Conservation (phyloP, 2,329 filamentous ascomycete genomes). For the Fusarium sp. region DNA sequence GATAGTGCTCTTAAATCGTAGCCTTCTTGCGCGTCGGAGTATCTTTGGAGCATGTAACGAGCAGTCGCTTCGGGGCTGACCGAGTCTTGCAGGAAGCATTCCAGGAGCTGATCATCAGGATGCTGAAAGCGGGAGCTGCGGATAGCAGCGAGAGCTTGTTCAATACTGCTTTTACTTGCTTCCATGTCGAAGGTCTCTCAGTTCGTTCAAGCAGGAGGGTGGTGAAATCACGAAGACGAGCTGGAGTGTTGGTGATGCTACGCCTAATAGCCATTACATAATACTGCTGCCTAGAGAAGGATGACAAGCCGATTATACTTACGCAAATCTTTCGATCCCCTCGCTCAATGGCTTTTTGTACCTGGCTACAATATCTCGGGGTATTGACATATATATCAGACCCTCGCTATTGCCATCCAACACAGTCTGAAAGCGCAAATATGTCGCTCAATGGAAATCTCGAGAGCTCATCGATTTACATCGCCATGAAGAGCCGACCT, state of each 20-base stretch:
- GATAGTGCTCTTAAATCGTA: background rate
- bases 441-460: background rate
- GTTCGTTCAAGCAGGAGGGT: fast-evolving
- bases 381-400: too few species aligned
- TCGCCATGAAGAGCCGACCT: background rate
- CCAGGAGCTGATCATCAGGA: background rate
- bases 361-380: background rate
- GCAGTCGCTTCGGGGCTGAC: background rate
- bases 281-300: background rate
- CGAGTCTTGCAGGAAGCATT: background rate
- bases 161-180: too few species aligned
- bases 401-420: background rate
- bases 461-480: background rate
- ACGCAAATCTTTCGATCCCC: background rate
- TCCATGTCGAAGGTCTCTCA: fast-evolving
- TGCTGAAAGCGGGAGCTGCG: fast-evolving
- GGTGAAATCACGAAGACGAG: fast-evolving
- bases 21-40: background rate
- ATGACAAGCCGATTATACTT: background rate
- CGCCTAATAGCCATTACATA: background rate
- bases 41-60: background rate
- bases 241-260: background rate
- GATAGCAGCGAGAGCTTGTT: fast-evolving
- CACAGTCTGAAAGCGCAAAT: background rate
- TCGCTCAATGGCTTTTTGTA: fast-evolving